phyloP scores from a whole-genome alignment of 1,139 yeast species.

The Yamadazyma dendronema region DNA sequence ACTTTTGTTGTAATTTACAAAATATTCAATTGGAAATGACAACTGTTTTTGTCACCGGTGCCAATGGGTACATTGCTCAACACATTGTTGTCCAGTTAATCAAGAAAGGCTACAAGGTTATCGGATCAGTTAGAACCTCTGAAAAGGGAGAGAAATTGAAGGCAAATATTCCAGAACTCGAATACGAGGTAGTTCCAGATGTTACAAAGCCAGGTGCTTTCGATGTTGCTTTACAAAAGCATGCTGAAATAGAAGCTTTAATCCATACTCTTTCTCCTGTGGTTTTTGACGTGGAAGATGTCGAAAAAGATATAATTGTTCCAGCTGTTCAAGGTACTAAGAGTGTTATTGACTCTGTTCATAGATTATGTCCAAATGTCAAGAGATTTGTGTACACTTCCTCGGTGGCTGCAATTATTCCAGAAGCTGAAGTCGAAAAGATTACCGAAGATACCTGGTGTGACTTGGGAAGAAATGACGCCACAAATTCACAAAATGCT shows the following conservation, averaged over 20 bases:
- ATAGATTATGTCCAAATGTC: constrained; percentile 22
- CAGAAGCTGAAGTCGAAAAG: constrained; percentile 5
- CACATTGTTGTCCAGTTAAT: constrained; percentile 26
- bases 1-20: not conserved
- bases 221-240: constrained; percentile 45
- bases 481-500: constrained; percentile 17
- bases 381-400: constrained; percentile 27
- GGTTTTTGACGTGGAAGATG: constrained; percentile 14
- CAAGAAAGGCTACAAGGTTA: constrained; percentile 46
- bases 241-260: constrained; percentile 51
- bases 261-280: constrained; percentile 46
- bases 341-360: constrained; percentile 22
- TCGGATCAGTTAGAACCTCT: constrained; percentile 58
- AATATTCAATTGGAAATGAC: too few relatives aligned
- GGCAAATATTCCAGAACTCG: constrained; percentile 31
- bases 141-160: constrained; percentile 48
- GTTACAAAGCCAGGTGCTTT: constrained; percentile 50
- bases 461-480: constrained; percentile 25
- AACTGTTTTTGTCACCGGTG: constrained; percentile 34
- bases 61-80: constrained; percentile 39
- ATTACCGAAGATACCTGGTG: constrained; percentile 38
- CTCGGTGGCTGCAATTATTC: constrained; percentile 19
- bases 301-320: constrained; percentile 18
- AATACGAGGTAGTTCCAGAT: constrained; percentile 51
- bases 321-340: constrained; percentile 24